Evolutionary conservation across 306 rosid species (phyloP).

Genomic region (Pyrus bretschneideri): DNA sequence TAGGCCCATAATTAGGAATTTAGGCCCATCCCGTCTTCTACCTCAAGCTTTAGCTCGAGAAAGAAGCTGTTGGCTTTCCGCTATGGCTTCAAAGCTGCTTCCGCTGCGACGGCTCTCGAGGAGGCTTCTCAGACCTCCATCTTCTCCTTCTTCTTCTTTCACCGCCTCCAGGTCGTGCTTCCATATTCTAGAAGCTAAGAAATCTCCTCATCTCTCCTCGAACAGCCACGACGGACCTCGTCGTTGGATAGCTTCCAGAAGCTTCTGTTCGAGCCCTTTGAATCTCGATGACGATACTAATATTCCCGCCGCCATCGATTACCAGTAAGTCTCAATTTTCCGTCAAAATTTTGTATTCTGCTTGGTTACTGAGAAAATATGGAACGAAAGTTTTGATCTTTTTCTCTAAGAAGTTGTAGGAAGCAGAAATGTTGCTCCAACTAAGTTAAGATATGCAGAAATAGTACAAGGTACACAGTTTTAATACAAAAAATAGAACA

Average conservation of each 20-base stretch:
- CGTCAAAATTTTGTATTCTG: neutral
- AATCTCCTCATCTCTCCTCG: neutral
- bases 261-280: constrained; percentile 46
- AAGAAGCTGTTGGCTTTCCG: neutral
- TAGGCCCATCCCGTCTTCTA: neutral
- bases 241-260: constrained; percentile 25
- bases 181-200: constrained; percentile 27
- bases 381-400: neutral
- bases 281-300: constrained; percentile 31
- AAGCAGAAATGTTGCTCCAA: neutral
- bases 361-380: neutral
- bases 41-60: neutral
- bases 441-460: neutral
- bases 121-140: constrained; percentile 28
- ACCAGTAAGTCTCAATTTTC: constrained; percentile 31
- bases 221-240: constrained; percentile 3
- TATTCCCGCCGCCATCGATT: constrained; percentile 68
- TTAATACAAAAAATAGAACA: no score
- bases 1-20: neutral
- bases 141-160: constrained; percentile 21
- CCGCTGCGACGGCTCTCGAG: constrained; percentile 38
- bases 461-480: no score
- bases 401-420: neutral
- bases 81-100: constrained; percentile 49
- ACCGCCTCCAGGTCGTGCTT: constrained; percentile 5